Base-by-base conservation (phyloP, 371 early-diverging fungal species). In the Circinella minor region DNA sequence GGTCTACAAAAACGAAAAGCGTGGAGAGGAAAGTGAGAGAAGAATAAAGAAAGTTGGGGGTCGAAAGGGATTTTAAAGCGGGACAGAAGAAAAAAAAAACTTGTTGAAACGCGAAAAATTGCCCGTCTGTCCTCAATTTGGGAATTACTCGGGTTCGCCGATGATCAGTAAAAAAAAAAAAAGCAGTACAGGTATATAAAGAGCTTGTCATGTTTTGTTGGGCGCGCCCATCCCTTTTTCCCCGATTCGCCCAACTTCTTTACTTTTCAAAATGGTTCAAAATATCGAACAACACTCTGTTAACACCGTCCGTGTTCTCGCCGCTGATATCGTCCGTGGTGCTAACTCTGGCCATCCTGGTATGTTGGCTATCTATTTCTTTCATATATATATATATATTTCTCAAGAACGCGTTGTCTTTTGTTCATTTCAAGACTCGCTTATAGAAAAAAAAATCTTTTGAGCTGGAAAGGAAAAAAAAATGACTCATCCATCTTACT, bases 321-420 rank as follows among this genome's bases (percentile, higher is more conserved):
- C 98, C 37, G 96, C 97, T 47, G 99, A 99, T 82, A 93, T 94
- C 70, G 98, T 98, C 46, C 92, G 94, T 77, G 93, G 92, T 71
- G 95, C 99, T 75, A 94, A 96, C 78, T 95, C 96, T 71, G 99
- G 99, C 10, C 99, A 99, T 79, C 99, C 99, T 66, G 99, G 91
- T 90, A 83, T 17, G 36, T 57, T 34, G 55, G 0, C 10, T 8
- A 15, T 69, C 55, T 38, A 38, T 43, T 47, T 54, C 14, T 4
- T 39, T 39, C 39, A 39, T 39, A 39, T 39, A 39, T 39, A 39
- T 39, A 6, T 39, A 39, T 43, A 43, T 27, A 27, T 27, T 27
- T 27, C 27, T 4, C 15, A 62, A 43, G 62, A 15, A 47, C 59
- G 34, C 59, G 20, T n/a, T 57, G 20, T 37, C 61, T 55, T 63